These are phyloP conservation scores for Akebia trifoliata DNA, from an alignment of 164 flowering plant species.

Conservation along the genomic window DNA sequence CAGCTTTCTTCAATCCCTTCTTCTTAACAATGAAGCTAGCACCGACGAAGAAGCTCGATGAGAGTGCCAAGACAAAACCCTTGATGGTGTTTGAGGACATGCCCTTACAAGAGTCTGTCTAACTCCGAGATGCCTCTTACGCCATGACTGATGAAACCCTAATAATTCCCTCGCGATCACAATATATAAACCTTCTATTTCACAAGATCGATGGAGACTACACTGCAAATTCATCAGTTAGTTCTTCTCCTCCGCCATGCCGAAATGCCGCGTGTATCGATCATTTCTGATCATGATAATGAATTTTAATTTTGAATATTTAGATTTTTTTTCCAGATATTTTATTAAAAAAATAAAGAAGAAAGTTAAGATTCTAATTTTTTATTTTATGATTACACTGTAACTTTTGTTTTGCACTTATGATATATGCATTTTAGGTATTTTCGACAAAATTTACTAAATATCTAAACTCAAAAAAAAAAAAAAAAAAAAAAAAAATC, in stretches of 20 bases:
- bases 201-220: conserved; percentile 11
- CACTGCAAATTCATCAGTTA: background rate
- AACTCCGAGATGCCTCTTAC: conserved; percentile 22
- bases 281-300: too few relatives aligned
- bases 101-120: conserved; percentile 46
- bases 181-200: conserved; percentile 7
- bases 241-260: background rate
- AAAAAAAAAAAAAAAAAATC: too few relatives aligned
- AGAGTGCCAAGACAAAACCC: conserved; percentile 61
- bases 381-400: too few relatives aligned
- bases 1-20: conserved; percentile 78
- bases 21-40: conserved; percentile 82
- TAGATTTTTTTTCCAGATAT: too few relatives aligned
- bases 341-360: too few relatives aligned
- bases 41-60: conserved; percentile 71
- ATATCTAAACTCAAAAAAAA: too few relatives aligned
- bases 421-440: too few relatives aligned
- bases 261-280: too few relatives aligned
- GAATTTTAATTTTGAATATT: too few relatives aligned
- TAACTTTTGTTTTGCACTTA: too few relatives aligned
- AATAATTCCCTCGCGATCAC: conserved; percentile 7
- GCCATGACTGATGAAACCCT: conserved; percentile 19
- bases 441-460: too few relatives aligned
- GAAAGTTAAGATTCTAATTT: too few relatives aligned
- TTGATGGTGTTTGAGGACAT: conserved; percentile 76